These are phyloP conservation scores for Eremochloa ophiuroides DNA, from an alignment of 176 grass and related monocot species.

Conservation along the genomic window DNA sequence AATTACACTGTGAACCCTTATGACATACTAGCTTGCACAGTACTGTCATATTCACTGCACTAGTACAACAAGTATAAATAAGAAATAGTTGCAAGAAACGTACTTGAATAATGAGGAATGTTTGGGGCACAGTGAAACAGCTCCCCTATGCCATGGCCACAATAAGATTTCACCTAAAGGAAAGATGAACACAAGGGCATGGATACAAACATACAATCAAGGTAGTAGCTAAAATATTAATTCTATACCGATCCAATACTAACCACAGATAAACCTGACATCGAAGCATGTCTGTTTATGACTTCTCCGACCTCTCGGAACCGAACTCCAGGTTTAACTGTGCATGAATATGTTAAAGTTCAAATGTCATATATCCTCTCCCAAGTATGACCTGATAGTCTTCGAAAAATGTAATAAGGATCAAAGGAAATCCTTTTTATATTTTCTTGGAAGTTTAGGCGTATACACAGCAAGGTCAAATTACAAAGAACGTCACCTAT, in stretches of 20 bases:
- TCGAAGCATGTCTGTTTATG: conserved; percentile 82
- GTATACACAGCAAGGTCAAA: conserved; percentile 17
- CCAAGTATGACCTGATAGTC: neutral
- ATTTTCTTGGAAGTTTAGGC: neutral
- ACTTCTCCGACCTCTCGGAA: conserved; percentile 94
- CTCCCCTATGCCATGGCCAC: conserved; percentile 96
- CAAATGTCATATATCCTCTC: conserved; percentile 16
- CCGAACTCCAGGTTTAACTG: conserved; percentile 98
- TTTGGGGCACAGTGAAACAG: conserved; percentile 94
- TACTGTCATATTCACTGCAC: neutral
- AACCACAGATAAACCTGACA: conserved; percentile 94
- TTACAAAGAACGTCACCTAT: conserved; percentile 57
- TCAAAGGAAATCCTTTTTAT: neutral
- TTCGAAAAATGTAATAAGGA: neutral
- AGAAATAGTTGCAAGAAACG: conserved; percentile 15
- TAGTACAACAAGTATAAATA: conserved; percentile 32
- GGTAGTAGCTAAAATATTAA: neutral
- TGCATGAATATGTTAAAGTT: conserved; percentile 1
- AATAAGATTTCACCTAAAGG: conserved; percentile 95
- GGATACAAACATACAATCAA: neutral
- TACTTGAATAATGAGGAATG: conserved; percentile 98
- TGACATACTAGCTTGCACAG: neutral
- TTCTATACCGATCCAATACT: conserved; percentile 21
- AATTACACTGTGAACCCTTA: conserved; percentile 8
- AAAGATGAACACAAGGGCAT: neutral